A percentile compares a stretch with the other conserved stretches of the same genome.
These are phyloP conservation scores for Ceratobasidium sp. DNA, from an alignment of 1,284 basidiomycete genomes.

Conservation along the genomic window DNA sequence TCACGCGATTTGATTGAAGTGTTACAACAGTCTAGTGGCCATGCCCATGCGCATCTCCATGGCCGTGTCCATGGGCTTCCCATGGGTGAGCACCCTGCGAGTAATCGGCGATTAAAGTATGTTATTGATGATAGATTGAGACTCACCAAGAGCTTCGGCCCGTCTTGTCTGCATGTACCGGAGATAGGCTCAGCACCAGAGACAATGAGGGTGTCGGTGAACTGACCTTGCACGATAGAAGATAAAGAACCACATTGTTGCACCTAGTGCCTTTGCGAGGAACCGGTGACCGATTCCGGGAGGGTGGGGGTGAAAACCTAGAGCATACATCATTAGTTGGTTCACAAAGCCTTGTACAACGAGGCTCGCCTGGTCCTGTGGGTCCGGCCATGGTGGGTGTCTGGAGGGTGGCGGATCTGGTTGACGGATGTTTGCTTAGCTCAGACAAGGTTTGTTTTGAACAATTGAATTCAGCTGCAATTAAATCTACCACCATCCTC, in stretches of 20 bases:
- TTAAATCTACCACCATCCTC: conserved; percentile 15
- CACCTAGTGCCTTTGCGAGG: conserved; percentile 83
- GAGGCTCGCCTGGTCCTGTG: conserved; percentile 7
- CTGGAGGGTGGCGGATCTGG: conserved; percentile 9
- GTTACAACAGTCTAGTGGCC: conserved; percentile 46
- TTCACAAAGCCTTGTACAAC: not conserved
- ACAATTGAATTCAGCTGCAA: conserved; percentile 2
- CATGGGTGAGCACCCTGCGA: conserved; percentile 59
- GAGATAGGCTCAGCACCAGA: conserved; percentile 4
- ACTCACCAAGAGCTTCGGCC: conserved; percentile 57
- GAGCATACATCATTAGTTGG: not conserved
- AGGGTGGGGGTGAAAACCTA: conserved; percentile 85
- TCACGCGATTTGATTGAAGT: not conserved
- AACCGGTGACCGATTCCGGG: conserved; percentile 78
- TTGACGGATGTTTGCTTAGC: conserved; percentile 30
- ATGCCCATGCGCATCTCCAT: conserved; percentile 48
- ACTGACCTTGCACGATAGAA: conserved; percentile 90
- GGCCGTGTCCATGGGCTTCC: conserved; percentile 55
- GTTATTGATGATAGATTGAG: not conserved
- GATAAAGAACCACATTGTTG: conserved; percentile 97
- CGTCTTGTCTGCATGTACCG: conserved; percentile 56
- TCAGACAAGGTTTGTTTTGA: conserved; percentile 35
- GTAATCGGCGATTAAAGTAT: conserved; percentile 3
- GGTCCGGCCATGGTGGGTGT: conserved; percentile 37
- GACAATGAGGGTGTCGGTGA: not conserved